A percentile compares a stretch with the other conserved stretches of the same genome.
These are phyloP conservation scores for Eruca vesicaria DNA, from an alignment of 441 rosid genomes.

Conservation along the genomic window DNA sequence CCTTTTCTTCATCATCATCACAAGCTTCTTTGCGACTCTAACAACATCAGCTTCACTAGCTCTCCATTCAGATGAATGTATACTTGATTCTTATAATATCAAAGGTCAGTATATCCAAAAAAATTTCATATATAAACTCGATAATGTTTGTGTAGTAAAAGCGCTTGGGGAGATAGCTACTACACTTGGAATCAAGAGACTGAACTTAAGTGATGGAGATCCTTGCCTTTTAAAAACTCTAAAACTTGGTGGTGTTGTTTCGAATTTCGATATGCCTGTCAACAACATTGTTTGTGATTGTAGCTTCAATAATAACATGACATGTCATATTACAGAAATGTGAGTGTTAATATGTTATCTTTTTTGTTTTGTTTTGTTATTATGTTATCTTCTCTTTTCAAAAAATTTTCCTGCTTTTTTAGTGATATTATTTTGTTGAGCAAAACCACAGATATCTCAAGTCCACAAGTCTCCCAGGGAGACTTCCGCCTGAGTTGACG, in stretches of 20 bases:
- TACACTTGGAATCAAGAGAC: slow-evolving; percentile 21
- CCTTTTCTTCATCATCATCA: slow-evolving; percentile 11
- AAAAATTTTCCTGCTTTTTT: not conserved
- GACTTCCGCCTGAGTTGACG: slow-evolving; percentile 23
- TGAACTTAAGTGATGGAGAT: slow-evolving; percentile 13
- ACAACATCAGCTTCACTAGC: not conserved
- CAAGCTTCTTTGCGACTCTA: not conserved
- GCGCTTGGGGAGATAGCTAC: slow-evolving; percentile 18
- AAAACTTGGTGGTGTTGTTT: not conserved
- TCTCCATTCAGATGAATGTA: slow-evolving; percentile 30
- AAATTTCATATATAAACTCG: not conserved
- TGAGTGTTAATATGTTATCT: not conserved
- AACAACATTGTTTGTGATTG: slow-evolving; percentile 7
- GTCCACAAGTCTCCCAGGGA: slow-evolving; percentile 6
- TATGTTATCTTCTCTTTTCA: not conserved
- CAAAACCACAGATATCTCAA: not conserved
- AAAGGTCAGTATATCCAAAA: not conserved
- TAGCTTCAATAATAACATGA: not conserved
- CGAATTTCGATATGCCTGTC: not conserved
- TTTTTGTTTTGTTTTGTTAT: too few relatives aligned
- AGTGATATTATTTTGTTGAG: not conserved
- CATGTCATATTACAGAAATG: slow-evolving; percentile 19
- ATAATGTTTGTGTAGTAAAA: slow-evolving; percentile 2
- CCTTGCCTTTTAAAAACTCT: slow-evolving; percentile 6
- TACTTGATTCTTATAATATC: not conserved